Conservation (phyloP, 164 flowering plant genomes). For the grape (Vitis vinifera) region ASM3070453v1 NC_081814.1:5150501-5151000, state of each 20-base stretch:
- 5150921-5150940: not conserved
- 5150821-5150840: not conserved
- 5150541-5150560: not conserved
- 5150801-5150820: not conserved
- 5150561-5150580: not conserved
- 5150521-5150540: not conserved
- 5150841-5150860: not conserved
- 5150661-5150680: slow-evolving; percentile 33
- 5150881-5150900: not conserved
- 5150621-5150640: slow-evolving; percentile 1
- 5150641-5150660: slow-evolving; percentile 62
- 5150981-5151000: not conserved
- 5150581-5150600: slow-evolving; percentile 1
- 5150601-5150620: not conserved
- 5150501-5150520: not conserved
- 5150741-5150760: not conserved
- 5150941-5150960: not conserved
- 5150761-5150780: not conserved
- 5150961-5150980: not conserved
- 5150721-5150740: slow-evolving; percentile 64
- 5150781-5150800: not conserved
- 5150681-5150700: slow-evolving; percentile 27
- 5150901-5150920: not conserved
- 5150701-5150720: slow-evolving; percentile 56
- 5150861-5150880: not conserved